A percentile compares a stretch with the other conserved stretches of the same genome.
Conservation (phyloP, 1,139 yeast genomes). For the Suhomyces bolitotheri region DNA sequence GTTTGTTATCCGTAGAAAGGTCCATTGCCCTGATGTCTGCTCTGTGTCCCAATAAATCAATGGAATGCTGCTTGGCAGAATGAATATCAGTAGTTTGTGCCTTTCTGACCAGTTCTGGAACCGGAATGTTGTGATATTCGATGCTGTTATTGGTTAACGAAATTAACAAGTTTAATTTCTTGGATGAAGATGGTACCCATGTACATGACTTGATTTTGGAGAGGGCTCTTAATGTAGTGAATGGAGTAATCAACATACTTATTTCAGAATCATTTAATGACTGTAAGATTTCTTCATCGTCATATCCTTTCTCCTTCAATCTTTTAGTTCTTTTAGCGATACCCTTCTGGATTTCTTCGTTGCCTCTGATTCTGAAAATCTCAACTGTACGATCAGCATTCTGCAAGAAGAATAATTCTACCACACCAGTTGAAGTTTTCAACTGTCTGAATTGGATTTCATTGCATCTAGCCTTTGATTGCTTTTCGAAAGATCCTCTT, state of each 20-base stretch:
- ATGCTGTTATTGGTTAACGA: slow-evolving; percentile 74
- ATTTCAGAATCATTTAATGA: slow-evolving; percentile 57
- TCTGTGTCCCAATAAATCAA: slow-evolving; percentile 85
- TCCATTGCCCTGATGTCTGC: slow-evolving; percentile 85
- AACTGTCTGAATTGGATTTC: slow-evolving; percentile 55
- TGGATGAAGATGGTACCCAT: slow-evolving; percentile 51
- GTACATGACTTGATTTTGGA: slow-evolving; percentile 58
- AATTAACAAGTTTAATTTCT: slow-evolving; percentile 58
- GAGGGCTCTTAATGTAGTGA: slow-evolving; percentile 57
- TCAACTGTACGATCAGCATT: slow-evolving; percentile 84
- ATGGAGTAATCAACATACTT: slow-evolving; percentile 61
- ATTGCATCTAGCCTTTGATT: slow-evolving; percentile 73
- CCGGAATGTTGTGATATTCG: slow-evolving; percentile 60
- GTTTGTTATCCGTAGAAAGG: slow-evolving; percentile 74
- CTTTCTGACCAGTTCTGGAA: slow-evolving; percentile 50
- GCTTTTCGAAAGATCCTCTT: slow-evolving; percentile 71
- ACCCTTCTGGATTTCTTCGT: slow-evolving; percentile 80
- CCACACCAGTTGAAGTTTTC: slow-evolving; percentile 24
- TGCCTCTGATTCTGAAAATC: slow-evolving; percentile 71
- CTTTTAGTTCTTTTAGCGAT: slow-evolving; percentile 78
- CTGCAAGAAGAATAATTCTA: slow-evolving; percentile 63
- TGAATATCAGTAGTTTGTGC: slow-evolving; percentile 41
- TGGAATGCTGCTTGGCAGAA: slow-evolving; percentile 45
- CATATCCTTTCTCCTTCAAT: slow-evolving; percentile 63
- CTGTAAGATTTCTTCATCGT: slow-evolving; percentile 60